These are phyloP conservation scores for Lagerstroemia speciosa DNA, from an alignment of 345 rosid species.

Conservation along the genomic window DNA sequence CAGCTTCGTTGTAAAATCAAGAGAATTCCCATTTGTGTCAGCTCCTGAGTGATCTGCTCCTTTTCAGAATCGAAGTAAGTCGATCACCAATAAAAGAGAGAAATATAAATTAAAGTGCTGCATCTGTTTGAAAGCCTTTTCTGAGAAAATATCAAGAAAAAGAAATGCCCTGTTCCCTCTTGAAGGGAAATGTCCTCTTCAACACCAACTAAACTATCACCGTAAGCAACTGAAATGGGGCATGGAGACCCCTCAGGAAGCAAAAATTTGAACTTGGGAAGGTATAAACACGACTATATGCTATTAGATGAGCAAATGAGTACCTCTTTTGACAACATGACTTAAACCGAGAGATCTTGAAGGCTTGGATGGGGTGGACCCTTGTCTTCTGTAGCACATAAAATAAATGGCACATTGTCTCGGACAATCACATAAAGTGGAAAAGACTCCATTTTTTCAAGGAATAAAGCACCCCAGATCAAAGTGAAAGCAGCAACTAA, in stretches of 20 bases:
- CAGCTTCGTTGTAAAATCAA: slow-evolving; percentile 42
- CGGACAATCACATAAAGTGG: not conserved
- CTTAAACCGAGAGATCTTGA: slow-evolving; percentile 47
- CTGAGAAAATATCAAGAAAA: not conserved
- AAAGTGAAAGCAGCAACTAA: no score
- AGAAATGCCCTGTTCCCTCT: not conserved
- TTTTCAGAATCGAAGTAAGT: slow-evolving; percentile 9
- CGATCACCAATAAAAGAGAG: not conserved
- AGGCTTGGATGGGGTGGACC: slow-evolving; percentile 37
- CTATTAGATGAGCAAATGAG: not conserved
- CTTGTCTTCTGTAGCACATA: slow-evolving; percentile 34
- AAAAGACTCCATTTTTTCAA: not conserved
- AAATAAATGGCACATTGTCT: not conserved
- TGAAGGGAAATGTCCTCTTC: not conserved
- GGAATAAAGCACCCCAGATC: no score
- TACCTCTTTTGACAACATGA: slow-evolving; percentile 46
- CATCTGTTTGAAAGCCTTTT: not conserved
- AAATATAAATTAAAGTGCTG: not conserved
- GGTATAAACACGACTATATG: not conserved
- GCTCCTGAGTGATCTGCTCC: slow-evolving; percentile 34
- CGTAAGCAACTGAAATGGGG: no score
- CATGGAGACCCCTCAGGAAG: no score
- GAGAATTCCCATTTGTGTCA: slow-evolving; percentile 42
- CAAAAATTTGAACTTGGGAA: no score
- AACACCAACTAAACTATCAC: not conserved